Base-by-base conservation (phyloP, 1,284 basidiomycete genomes). In the Volvariella volvacea region DNA sequence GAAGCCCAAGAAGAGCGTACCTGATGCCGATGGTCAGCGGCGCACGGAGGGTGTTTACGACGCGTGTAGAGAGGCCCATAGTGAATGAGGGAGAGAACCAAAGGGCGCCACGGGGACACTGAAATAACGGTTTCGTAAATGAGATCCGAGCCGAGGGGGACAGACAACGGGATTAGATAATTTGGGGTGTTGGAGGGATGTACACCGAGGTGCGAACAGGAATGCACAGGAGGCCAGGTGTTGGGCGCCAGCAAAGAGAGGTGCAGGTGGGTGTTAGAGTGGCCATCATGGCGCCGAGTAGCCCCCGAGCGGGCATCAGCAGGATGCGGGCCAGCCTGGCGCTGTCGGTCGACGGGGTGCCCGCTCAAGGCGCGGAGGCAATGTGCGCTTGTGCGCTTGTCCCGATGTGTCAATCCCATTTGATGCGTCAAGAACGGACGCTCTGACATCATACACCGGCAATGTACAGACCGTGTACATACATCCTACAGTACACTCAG, bases 71-170 rank as follows among this genome's bases (percentile, higher is more conserved):
- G 6, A 36, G 6, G 15, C 7, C 34, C 34, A 36, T 36, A 36
- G 19, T 36, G 34, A 20, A 20, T 15, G 6, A 36, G 34, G 4
- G 19, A 36, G 15, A 12, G 25, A 28, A 28, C 6, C 25, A 28
- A 12, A 28, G 25, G 12, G 6, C 12, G 12, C 12, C 6, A 6
- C 6, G 6, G 34, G 4, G 34, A 8, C 19, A 15, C 19, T 36
- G 7, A 36, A 6, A 36, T n/a, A 36, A 8, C 14, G 34, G 34
- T 20, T 20, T 7, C 8, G 34, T 36, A 15, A 4, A 36, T 42
- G 54, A 59, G 58, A 59, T 59, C 58, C 58, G 58, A 57, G 50
- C 58, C 56, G 56, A 51, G 43, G 43, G 42, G 46, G 45, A 44
- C 43, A 43, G 49, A 43, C 36, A 47, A 44, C 21, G 36, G 25